These are phyloP conservation scores for Aleurites moluccanus DNA, from an alignment of 441 rosid species.

Conservation along the genomic window DNA sequence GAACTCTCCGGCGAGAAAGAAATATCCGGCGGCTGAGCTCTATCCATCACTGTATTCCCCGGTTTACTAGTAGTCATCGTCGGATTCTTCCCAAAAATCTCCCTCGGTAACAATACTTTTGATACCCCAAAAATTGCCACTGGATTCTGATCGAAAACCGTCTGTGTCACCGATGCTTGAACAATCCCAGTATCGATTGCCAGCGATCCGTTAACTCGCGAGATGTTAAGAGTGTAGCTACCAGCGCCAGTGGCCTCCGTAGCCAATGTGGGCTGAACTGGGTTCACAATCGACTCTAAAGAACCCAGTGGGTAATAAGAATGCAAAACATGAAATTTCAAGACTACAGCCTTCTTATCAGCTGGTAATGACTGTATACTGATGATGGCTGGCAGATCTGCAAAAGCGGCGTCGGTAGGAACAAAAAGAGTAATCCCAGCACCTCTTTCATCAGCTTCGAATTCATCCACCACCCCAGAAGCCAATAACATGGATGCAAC, in stretches of 20 bases:
- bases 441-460: constrained; percentile 78
- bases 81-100: constrained; percentile 50
- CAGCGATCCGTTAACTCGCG: constrained; percentile 72
- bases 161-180: constrained; percentile 79
- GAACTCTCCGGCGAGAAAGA: constrained; percentile 53
- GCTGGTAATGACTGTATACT: constrained; percentile 72
- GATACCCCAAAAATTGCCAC: constrained; percentile 84
- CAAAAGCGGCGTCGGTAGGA: constrained; percentile 71
- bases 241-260: constrained; percentile 79
- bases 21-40: constrained; percentile 48
- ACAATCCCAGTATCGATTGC: constrained; percentile 74
- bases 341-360: constrained; percentile 59
- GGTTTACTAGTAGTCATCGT: constrained; percentile 31
- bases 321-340: constrained; percentile 79
- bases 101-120: constrained; percentile 74
- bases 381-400: constrained; percentile 57
- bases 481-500: constrained; percentile 76
- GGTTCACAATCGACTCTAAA: constrained; percentile 80
- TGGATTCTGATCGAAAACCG: constrained; percentile 82
- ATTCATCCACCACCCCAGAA: constrained; percentile 69
- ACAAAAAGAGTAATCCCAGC: constrained; percentile 88
- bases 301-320: constrained; percentile 89
- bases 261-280: constrained; percentile 83
- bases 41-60: constrained; percentile 28
- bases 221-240: constrained; percentile 74